Conservation (phyloP, 2,329 filamentous ascomycete species). For the Trichoderma sp. region DNA sequence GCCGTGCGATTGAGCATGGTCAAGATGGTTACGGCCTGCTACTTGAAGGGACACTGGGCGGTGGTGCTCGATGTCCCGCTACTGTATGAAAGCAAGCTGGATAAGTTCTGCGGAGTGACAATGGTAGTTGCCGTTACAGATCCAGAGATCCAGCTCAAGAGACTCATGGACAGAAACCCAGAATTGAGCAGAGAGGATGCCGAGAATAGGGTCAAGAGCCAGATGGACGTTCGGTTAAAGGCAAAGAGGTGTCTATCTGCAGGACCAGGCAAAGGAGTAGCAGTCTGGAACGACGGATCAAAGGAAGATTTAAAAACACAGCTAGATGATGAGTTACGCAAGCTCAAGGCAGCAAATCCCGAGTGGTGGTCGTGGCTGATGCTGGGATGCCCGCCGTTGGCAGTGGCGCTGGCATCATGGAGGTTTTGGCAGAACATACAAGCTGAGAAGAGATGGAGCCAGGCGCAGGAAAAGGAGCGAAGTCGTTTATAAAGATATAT, state of each 20-base stretch:
- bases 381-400: constrained; percentile 74
- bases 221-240: constrained; percentile 85
- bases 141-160: constrained; percentile 77
- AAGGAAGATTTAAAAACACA: constrained; percentile 70
- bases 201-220: constrained; percentile 80
- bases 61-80: constrained; percentile 92
- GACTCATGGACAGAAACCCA: constrained; percentile 73
- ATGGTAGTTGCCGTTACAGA: constrained; percentile 86
- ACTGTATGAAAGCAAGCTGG: constrained; percentile 86
- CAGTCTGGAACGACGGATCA: constrained; percentile 88
- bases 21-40: constrained; percentile 70
- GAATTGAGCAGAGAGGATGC: constrained; percentile 86
- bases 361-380: constrained; percentile 82
- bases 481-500: constrained; percentile 26
- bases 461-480: constrained; percentile 51
- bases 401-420: constrained; percentile 69
- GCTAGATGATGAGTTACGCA: constrained; percentile 66
- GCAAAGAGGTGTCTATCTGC: constrained; percentile 72
- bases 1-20: constrained; percentile 85
- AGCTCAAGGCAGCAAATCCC: constrained; percentile 67
- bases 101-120: constrained; percentile 81
- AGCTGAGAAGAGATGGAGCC: constrained; percentile 72
- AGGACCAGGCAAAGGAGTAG: constrained; percentile 67
- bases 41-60: constrained; percentile 78
- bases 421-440: constrained; percentile 72